Evolutionary conservation across 768 basidiomycete species (phyloP), one percentile per base, ranked within the genome.

Genomic region (Boletus coccyginus): DNA sequence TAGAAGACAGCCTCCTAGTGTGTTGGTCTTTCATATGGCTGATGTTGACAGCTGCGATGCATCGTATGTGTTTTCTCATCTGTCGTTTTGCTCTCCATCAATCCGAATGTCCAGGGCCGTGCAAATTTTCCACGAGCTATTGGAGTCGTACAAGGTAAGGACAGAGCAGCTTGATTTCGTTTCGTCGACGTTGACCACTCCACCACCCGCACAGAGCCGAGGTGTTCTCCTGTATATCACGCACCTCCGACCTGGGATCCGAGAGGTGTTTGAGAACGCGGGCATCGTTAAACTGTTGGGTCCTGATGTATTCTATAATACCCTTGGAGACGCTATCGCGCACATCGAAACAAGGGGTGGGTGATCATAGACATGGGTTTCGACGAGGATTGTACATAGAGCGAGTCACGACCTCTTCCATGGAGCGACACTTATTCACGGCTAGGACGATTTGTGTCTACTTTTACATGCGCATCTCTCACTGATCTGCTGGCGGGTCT

Each of bases 31-130:
- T 72, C 95, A 98, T 63, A 81, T 98, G 79, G 87, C 88, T 13
- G 96, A 98, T 73, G 89, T 97, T 5, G 92, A 94, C 55, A 82
- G 78, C 17, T 86, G 92, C 57, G 96, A 99, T 69, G 94, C 96
- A 9, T 93, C 92, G 90, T 95, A 66, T 71, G 88, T 75, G 21
- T n/a, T 48, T 31, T 41, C 10, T 45, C 53, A 24, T 13, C 41
- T 48, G n/a, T 41, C n/a, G 6, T 42, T 32, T 14, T 27, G 17
- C 51, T 24, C 31, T 21, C 57, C 6, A 71, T 33, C 50, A 24
- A 38, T 49, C 55, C 6, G 55, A 50, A 29, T 42, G 19, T 35
- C 31, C 64, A 93, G 91, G 31, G 92, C 94, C 31, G 81, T 86
- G 10, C 91, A 93, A 70, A 90, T 94, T 60, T 85, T 95, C 64